Evolutionary conservation across 108 stramenopile species (phyloP), one percentile per base, ranked within the genome.

Genomic region (Cyclotella atomus): DNA sequence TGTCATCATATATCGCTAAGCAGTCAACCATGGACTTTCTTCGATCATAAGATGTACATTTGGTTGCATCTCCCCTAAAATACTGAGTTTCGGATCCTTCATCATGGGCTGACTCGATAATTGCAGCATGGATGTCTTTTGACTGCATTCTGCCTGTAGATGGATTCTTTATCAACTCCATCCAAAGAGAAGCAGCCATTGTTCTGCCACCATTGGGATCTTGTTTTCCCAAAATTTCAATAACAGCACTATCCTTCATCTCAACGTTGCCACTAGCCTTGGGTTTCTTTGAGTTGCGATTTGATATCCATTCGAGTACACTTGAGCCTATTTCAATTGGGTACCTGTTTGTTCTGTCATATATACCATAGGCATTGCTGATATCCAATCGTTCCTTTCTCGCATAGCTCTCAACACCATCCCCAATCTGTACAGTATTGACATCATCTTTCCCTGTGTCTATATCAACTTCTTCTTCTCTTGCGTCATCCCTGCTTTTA

Each of bases 1-100:
- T 15, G 5, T 30, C 30, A 52, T 79, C 71, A 52, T 79, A 79
- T 47, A 47, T 17, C n/a, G 71, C 78, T 30, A 79, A 36, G 28
- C 78, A 79, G 55, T 79, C 78, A 23, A 79, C 71, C 66, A 72
- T 68, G 15, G 41, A 17, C 21, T 14, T 53, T 44, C 54, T n/a
- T 34, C 54, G 32, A 12, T 65, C 59, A 23, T 9, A 17, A 21
- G 23, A 17, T 20, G 55, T 20, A 53, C 50, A 64, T 9, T 35
- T 17, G 45, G 20, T 0, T 19, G 35, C 38, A 23, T 45, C 29
- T 53, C 34, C 41, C 43, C 38, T 9, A 15, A 20, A 34, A 14
- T 41, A 16, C 28, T 59, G 29, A 10, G 56, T 32, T 8, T 12
- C 19, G 20, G 12, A 4, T 67, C 21, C 21, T 60, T 19, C 20